Evolutionary conservation across 2,329 filamentous ascomycete species (phyloP).

Genomic region (Calonectria honghensis): DNA sequence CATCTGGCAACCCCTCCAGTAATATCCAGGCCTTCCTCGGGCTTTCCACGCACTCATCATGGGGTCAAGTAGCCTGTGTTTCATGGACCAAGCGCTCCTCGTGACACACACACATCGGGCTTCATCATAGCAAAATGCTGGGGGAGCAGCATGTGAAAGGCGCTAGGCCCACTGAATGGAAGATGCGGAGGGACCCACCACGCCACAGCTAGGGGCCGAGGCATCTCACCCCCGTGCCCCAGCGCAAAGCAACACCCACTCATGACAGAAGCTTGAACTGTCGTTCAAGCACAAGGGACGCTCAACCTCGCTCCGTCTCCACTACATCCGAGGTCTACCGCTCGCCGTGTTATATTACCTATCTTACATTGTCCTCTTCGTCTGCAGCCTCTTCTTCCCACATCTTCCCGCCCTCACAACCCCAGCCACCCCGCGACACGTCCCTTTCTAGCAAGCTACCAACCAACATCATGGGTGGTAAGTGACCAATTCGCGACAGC

Average conservation of each 20-base stretch:
- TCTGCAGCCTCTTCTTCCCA: constrained; percentile 24
- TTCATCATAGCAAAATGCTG: constrained; percentile 50
- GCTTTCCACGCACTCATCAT: not conserved
- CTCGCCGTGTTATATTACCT: constrained; percentile 47
- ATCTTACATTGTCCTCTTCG: constrained; percentile 22
- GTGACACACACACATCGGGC: constrained; percentile 47
- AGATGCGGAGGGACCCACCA: constrained; percentile 38
- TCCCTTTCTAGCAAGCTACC: constrained; percentile 12
- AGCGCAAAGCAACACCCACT: constrained; percentile 35
- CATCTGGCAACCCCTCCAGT: constrained; percentile 12
- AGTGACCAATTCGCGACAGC: constrained; percentile 44
- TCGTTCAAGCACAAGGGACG: constrained; percentile 37
- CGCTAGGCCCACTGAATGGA: constrained; percentile 44
- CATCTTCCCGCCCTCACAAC: constrained; percentile 4
- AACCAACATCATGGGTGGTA: constrained; percentile 61
- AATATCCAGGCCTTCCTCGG: constrained; percentile 16
- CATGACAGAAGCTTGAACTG: constrained; percentile 38
- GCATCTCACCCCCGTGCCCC: constrained; percentile 49
- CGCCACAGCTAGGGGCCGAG: constrained; percentile 53
- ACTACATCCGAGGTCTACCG: constrained; percentile 56
- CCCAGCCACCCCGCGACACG: not conserved
- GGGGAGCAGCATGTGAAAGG: constrained; percentile 58
- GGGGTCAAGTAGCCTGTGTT: constrained; percentile 12
- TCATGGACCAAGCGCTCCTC: constrained; percentile 30
- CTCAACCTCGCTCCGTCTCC: constrained; percentile 44